Conservation (phyloP, 2,329 filamentous ascomycete species). For the Moelleriella libera region DNA sequence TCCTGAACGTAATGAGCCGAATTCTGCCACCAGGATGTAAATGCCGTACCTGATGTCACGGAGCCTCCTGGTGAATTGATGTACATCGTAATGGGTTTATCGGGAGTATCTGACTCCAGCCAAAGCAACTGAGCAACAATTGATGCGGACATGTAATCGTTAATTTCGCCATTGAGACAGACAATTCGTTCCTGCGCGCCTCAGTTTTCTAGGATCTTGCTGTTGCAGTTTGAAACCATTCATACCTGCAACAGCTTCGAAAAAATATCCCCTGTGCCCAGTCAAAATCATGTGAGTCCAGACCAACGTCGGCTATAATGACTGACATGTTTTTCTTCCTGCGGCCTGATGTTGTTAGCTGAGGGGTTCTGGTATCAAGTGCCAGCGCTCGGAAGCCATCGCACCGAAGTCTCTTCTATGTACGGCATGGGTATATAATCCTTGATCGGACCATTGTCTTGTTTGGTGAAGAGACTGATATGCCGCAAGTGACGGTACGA, state of each 20-base stretch:
- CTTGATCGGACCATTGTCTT: slow-evolving; percentile 14
- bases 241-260: slow-evolving; percentile 61
- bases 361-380: not conserved
- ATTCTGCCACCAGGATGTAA: too few species aligned
- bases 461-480: slow-evolving; percentile 27
- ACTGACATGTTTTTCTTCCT: slow-evolving; percentile 64
- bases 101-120: slow-evolving; percentile 90
- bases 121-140: slow-evolving; percentile 94
- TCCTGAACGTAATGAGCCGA: slow-evolving; percentile 19
- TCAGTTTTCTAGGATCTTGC: too few species aligned
- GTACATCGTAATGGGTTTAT: slow-evolving; percentile 93
- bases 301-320: not conserved
- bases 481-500: slow-evolving; percentile 20
- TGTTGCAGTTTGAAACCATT: too few species aligned
- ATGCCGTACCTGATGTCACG: slow-evolving; percentile 61
- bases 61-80: slow-evolving; percentile 94
- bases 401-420: slow-evolving; percentile 32
- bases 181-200: slow-evolving; percentile 68
- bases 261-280: slow-evolving; percentile 60
- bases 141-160: slow-evolving; percentile 81
- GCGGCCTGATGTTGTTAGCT: slow-evolving; percentile 42
- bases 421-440: slow-evolving; percentile 42
- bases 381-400: slow-evolving; percentile 4
- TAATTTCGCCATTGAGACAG: slow-evolving; percentile 81
- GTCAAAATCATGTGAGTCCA: too few species aligned